phyloP scores from a whole-genome alignment of 1,139 yeast genomes.

The Nakaseomyces sp. region DNA sequence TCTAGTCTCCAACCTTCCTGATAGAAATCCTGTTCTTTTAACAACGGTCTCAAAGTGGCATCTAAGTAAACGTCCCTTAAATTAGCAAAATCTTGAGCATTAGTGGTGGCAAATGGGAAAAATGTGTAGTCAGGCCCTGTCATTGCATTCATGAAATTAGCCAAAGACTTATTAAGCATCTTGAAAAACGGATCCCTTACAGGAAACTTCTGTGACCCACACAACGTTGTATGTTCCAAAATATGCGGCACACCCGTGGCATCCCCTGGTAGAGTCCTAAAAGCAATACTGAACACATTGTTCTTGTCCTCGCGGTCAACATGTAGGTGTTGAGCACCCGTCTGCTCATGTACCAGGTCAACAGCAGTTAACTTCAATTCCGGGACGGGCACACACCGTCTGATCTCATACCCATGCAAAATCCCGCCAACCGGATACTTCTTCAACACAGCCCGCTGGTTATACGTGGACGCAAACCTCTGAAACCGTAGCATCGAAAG shows the following conservation, averaged over 20 bases:
- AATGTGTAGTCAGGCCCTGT: slow-evolving; percentile 94
- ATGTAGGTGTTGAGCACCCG: slow-evolving; percentile 79
- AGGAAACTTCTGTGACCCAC: slow-evolving; percentile 86
- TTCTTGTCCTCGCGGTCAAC: slow-evolving; percentile 73
- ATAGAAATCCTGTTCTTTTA: slow-evolving; percentile 70
- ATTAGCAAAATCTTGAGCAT: slow-evolving; percentile 68
- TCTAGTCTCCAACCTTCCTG: slow-evolving; percentile 99
- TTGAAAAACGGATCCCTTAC: slow-evolving; percentile 96
- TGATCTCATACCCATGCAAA: slow-evolving; percentile 56
- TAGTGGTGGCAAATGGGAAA: slow-evolving; percentile 94
- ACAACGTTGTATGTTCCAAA: slow-evolving; percentile 86
- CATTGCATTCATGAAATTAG: slow-evolving; percentile 98
- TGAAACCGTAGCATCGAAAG: slow-evolving; percentile 24
- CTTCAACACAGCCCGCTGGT: slow-evolving; percentile 17
- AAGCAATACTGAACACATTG: slow-evolving; percentile 81
- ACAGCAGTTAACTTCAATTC: slow-evolving; percentile 78
- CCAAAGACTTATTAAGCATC: slow-evolving; percentile 79
- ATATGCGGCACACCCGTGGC: slow-evolving; percentile 94
- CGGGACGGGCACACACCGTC: slow-evolving; percentile 61
- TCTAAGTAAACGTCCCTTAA: slow-evolving; percentile 84
- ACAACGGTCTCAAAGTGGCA: slow-evolving; percentile 74
- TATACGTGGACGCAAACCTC: slow-evolving; percentile 18
- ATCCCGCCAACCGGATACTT: slow-evolving; percentile 54
- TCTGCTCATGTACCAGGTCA: slow-evolving; percentile 51
- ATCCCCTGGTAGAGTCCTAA: slow-evolving; percentile 92